Base-by-base conservation (phyloP, 768 basidiomycete species). In the Strobilomyces dryophilus region DNA sequence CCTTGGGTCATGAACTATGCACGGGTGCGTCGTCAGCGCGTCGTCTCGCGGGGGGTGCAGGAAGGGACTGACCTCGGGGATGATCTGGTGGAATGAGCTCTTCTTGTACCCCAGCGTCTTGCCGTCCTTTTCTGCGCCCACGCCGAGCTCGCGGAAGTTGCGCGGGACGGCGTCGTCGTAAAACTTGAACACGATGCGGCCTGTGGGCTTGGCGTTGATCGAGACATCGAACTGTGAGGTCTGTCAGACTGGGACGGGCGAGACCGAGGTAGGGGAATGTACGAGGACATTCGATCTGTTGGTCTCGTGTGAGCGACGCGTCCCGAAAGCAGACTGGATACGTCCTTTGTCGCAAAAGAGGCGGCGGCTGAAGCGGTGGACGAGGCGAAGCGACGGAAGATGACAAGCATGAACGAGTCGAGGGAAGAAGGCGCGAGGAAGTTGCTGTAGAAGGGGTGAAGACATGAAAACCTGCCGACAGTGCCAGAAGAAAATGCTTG, bases 1-100 rank as follows among this genome's bases (percentile, higher is more conserved):
- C 89, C 92, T 68, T 92, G 91, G 43, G 87, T 69, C 90, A 92
- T 92, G 73, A 89, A 90, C 80, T 80, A 53, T 8, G 56, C n/a
- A 21, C 29, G 29, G 42, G 17, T 7, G 18, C 27, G 34, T 1
- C 26, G 18, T 51, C 45, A 52, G 37, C 44, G 45, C 45, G 45
- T 14, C n/a, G 14, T 11, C 21, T 45, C 5, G 5, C 21, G 39
- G 24, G 24, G 24, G 24, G 24, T 4, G 24, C 24, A 24, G 24
- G 24, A n/a, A n/a, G n/a, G 24, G 8, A 47, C 79, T 29, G 43
- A 83, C 84, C 56, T 76, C 67, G 29, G 29, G 29, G 53, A 88
- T 88, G 60, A 89, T 74, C 49, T 84, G 79, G 64, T 94, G 91
- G 76, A 93, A 89, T 9, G 53, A 54, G 54, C 83, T 83, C 3